Evolutionary conservation across 139 green algal genomes (phyloP), one percentile per base, ranked within the genome.

Genomic region (Coelastrella sp.): DNA sequence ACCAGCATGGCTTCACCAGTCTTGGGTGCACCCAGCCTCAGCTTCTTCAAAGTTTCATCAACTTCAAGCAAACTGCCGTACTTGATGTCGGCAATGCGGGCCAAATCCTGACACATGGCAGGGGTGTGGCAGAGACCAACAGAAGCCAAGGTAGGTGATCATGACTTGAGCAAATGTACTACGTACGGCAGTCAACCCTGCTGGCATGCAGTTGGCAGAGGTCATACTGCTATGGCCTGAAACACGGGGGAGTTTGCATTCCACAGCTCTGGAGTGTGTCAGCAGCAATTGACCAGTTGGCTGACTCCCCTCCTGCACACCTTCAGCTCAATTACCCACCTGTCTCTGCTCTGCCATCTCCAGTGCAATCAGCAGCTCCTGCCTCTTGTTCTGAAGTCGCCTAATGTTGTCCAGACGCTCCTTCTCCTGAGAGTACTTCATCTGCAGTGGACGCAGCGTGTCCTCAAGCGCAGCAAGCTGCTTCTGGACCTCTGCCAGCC

Each of bases 11-110:
- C 89, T 58, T 97, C 94, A 4, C 90, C 63, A 4, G 8, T 58
- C 59, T 86, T 66, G 11, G 90, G 88, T 22, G 72, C 86, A 60
- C 92, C 83, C 1, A 24, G 87, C 0, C 89, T 27, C 68, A 96
- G 89, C 85, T 76, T 85, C 91, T 93, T 90, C 27, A 99, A 93
- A 25, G 91, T 84, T 25, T 95, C 95, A 22, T 98, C 95, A 76
- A 99, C 91, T 61, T 99, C 97, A 19, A 91, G 92, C 84, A 99
- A 91, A 22, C 95, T 96, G 25, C 96, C 97, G 88, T 98, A 98
- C 83, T 88, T 88, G 83, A 88, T 88, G 83, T 88, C 83, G 15
- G 83, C 83, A 24, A 88, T 88, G 83, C 83, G 83, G 15, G 83
- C 83, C 24, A 88, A 65, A 22, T 88, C 83, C 83, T 88, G 63